phyloP scores from a whole-genome alignment of 139 green algal species.

The Chlamydomonas urium region DNA sequence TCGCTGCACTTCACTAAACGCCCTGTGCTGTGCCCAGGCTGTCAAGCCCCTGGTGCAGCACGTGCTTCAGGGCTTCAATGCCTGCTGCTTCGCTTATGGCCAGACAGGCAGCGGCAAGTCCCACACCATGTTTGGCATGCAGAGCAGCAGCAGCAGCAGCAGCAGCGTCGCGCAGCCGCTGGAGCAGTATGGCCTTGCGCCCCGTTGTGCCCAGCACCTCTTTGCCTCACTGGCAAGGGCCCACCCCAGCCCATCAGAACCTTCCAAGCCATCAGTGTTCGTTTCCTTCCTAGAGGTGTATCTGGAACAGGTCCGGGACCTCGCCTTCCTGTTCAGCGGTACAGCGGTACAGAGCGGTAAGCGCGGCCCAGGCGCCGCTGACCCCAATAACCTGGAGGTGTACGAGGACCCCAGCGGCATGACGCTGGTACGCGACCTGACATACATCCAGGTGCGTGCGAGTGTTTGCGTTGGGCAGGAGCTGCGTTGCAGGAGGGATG shows the following conservation, averaged over 20 bases:
- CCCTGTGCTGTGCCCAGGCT: neutral
- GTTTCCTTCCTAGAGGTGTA: constrained; percentile 50
- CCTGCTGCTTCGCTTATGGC: constrained; percentile 52
- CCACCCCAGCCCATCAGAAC: neutral
- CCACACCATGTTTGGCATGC: constrained; percentile 37
- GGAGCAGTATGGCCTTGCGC: constrained; percentile 40
- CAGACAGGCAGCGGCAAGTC: constrained; percentile 56
- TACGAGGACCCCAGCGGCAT: constrained; percentile 34
- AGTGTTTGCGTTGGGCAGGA: too few relatives aligned
- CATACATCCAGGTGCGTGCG: constrained; percentile 42
- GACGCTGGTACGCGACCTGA: constrained; percentile 43
- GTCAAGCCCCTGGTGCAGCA: constrained; percentile 25
- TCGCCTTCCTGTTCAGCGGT: too few relatives aligned
- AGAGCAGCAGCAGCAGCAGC: neutral
- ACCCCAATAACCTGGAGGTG: constrained; percentile 35
- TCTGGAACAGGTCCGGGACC: constrained; percentile 45
- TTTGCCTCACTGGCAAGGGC: constrained; percentile 6
- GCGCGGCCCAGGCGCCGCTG: too few relatives aligned
- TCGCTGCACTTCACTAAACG: neutral
- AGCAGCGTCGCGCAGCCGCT: too few relatives aligned
- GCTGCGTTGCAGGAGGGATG: too few relatives aligned
- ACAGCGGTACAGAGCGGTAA: too few relatives aligned
- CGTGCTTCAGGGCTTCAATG: constrained; percentile 48
- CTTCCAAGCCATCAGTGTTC: neutral
- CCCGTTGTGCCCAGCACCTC: constrained; percentile 26